These are phyloP conservation scores for Balansia obtecta DNA, from an alignment of 2,329 filamentous ascomycete genomes.

Conservation along the genomic window DNA sequence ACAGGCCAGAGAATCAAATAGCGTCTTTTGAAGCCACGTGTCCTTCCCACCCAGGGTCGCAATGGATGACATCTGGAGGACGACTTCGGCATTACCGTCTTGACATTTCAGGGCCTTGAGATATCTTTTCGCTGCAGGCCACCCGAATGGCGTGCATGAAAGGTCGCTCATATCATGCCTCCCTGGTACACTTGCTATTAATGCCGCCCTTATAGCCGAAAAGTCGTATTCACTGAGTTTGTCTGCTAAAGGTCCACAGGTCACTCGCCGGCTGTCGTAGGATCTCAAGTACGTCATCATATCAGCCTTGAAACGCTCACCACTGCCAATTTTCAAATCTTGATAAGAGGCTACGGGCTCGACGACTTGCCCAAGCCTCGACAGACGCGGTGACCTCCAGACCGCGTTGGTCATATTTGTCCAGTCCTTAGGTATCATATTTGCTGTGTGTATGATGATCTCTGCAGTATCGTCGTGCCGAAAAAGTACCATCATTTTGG, in stretches of 20 bases:
- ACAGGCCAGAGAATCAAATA: conserved; percentile 39
- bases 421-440: conserved; percentile 86
- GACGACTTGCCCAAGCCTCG: conserved; percentile 22
- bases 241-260: conserved; percentile 41
- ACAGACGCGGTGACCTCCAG: conserved; percentile 65
- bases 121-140: conserved; percentile 52
- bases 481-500: conserved; percentile 79
- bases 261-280: conserved; percentile 49
- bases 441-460: conserved; percentile 77
- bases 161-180: conserved; percentile 39
- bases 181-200: conserved; percentile 71
- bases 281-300: conserved; percentile 58
- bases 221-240: conserved; percentile 58
- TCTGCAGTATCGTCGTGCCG: conserved; percentile 66
- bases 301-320: conserved; percentile 62
- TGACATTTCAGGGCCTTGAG: conserved; percentile 41
- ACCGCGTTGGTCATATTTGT: conserved; percentile 75
- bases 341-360: neutral
- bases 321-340: conserved; percentile 36
- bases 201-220: conserved; percentile 49
- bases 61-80: conserved; percentile 65
- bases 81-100: conserved; percentile 32
- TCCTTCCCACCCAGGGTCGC: conserved; percentile 62
- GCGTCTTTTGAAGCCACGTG: conserved; percentile 56
- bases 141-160: conserved; percentile 58